These are phyloP conservation scores for Eutrema salsugineum DNA, from an alignment of 441 rosid genomes.

Conservation along the genomic window DNA sequence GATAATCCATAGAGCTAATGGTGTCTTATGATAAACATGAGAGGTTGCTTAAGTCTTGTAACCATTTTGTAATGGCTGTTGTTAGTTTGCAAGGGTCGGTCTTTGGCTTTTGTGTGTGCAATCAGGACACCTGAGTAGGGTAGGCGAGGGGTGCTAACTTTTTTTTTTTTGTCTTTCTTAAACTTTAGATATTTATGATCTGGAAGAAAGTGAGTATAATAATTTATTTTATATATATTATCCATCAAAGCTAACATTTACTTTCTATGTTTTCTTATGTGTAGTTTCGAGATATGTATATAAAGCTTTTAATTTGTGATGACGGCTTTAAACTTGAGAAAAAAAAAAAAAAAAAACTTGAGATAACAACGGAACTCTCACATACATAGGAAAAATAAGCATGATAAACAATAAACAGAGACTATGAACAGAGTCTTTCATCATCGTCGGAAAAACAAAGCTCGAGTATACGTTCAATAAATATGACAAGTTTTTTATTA, in stretches of 20 bases:
- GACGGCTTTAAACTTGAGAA: neutral
- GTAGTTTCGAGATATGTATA: neutral
- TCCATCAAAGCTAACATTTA: no score
- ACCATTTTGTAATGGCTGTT: slow-evolving; percentile 18
- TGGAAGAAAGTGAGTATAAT: no score
- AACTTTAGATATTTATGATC: neutral
- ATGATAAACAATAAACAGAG: neutral
- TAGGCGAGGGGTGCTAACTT: neutral
- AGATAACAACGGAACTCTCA: neutral
- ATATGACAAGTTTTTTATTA: slow-evolving; percentile 23
- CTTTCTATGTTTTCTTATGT: neutral
- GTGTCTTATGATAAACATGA: slow-evolving; percentile 18
- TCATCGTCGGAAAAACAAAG: neutral
- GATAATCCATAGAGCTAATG: neutral
- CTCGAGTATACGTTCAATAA: slow-evolving; percentile 10
- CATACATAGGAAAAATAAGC: neutral
- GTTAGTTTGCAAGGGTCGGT: slow-evolving; percentile 19
- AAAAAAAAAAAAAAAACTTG: no score
- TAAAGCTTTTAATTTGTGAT: neutral
- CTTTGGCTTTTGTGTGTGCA: slow-evolving; percentile 1
- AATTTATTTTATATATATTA: no score
- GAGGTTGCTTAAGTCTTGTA: slow-evolving; percentile 11
- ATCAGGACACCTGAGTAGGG: neutral
- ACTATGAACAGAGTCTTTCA: slow-evolving; percentile 3
- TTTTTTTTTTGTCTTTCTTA: neutral